Percentiles rank a stretch among this genome's conserved stretches.
Evolutionary conservation across 2,329 filamentous ascomycete species (phyloP).

Genomic region (Fusarium equiseti): DNA sequence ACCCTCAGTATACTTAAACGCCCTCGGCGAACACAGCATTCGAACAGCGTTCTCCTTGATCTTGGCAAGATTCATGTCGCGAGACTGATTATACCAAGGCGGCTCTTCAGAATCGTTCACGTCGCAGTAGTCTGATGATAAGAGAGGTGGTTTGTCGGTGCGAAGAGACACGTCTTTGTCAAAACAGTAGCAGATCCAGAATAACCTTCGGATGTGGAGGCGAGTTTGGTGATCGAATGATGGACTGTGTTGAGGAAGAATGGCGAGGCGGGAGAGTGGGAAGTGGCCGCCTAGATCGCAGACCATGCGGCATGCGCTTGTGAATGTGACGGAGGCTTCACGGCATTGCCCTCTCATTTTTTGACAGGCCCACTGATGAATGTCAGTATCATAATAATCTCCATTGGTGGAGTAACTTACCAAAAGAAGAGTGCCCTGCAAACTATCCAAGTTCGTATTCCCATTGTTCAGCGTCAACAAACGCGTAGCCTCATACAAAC

Average conservation of each 20-base stretch:
- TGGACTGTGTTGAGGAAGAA: slow-evolving; percentile 27
- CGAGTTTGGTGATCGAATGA: slow-evolving; percentile 15
- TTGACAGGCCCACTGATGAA: slow-evolving; percentile 12
- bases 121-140: slow-evolving; percentile 29
- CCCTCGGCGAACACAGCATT: slow-evolving; percentile 18
- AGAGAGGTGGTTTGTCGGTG: slow-evolving; percentile 10
- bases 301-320: slow-evolving; percentile 31
- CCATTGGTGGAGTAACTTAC: background rate
- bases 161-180: slow-evolving; percentile 24
- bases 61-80: slow-evolving; percentile 30
- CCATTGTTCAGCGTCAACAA: slow-evolving; percentile 17
- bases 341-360: slow-evolving; percentile 23
- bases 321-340: slow-evolving; percentile 24
- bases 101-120: slow-evolving; percentile 24
- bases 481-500: slow-evolving; percentile 10
- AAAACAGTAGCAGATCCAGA: slow-evolving; percentile 31
- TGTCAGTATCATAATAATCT: background rate
- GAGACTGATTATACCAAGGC: slow-evolving; percentile 8
- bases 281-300: slow-evolving; percentile 31
- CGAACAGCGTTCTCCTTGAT: slow-evolving; percentile 34
- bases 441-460: slow-evolving; percentile 19
- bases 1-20: slow-evolving; percentile 40
- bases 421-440: slow-evolving; percentile 29
- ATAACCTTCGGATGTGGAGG: slow-evolving; percentile 9
- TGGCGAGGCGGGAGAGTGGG: slow-evolving; percentile 10